Evolutionary conservation across 371 early-diverging fungal genomes (phyloP).

Genomic region (Mortierella sp.): DNA sequence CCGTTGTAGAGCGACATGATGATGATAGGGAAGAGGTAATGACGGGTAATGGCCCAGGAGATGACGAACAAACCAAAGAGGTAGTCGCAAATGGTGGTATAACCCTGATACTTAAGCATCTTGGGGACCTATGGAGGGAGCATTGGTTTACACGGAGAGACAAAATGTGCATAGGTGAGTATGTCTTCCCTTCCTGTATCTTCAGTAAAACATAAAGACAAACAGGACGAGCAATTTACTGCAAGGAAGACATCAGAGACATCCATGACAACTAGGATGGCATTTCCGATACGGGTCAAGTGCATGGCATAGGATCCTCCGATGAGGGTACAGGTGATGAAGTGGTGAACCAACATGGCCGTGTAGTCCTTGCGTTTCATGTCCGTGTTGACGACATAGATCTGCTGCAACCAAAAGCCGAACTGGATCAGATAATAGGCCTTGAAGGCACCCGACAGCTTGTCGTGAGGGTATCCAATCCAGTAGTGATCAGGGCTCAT

Average conservation of each 20-base stretch:
- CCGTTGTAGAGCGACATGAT: constrained; percentile 65
- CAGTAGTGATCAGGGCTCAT: constrained; percentile 76
- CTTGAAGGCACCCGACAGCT: constrained; percentile 65
- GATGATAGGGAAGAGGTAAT: constrained; percentile 71
- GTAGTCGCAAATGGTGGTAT: constrained; percentile 71
- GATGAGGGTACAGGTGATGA: constrained; percentile 78
- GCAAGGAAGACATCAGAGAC: constrained; percentile 85
- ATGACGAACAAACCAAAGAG: constrained; percentile 82
- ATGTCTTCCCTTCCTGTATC: too few species aligned
- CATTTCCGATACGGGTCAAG: constrained; percentile 84
- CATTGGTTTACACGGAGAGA: too few species aligned
- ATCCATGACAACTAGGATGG: constrained; percentile 85
- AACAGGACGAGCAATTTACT: constrained; percentile 51
- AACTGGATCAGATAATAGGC: constrained; percentile 82
- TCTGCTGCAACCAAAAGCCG: constrained; percentile 85
- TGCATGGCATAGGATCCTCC: constrained; percentile 74
- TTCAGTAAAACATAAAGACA: neutral
- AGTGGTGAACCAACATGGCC: constrained; percentile 85
- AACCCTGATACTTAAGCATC: constrained; percentile 77
- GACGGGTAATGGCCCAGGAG: constrained; percentile 85
- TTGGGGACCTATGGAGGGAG: constrained; percentile 67
- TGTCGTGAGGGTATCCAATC: constrained; percentile 79
- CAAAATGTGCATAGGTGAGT: neutral
- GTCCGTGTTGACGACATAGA: constrained; percentile 80
- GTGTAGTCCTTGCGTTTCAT: constrained; percentile 82